phyloP scores from a whole-genome alignment of 306 rosid species.

The Herpetospermum pedunculosum region DNA sequence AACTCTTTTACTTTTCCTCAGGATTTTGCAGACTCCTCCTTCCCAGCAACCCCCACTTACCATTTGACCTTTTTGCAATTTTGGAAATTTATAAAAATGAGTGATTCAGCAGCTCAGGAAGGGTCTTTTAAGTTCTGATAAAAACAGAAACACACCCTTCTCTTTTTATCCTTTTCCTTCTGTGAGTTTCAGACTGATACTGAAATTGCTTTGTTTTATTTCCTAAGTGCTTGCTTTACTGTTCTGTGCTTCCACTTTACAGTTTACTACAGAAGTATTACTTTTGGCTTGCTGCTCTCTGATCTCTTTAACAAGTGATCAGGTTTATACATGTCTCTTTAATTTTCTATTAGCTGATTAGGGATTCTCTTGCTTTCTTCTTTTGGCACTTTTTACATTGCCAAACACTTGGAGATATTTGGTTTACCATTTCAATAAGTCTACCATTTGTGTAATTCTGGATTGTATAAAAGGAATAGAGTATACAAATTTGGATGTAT shows the following conservation, averaged over 20 bases:
- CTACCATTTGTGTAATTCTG: neutral
- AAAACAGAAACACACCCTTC: constrained; percentile 10
- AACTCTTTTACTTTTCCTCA: constrained; percentile 66
- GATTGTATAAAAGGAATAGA: neutral
- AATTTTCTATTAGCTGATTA: neutral
- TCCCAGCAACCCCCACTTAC: constrained; percentile 36
- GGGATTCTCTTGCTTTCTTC: neutral
- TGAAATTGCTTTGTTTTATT: constrained; percentile 7
- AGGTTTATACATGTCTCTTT: neutral
- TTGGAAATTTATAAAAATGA: constrained; percentile 13
- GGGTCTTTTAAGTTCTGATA: constrained; percentile 15
- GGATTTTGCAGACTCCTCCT: constrained; percentile 49
- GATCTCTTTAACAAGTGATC: neutral
- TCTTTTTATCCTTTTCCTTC: constrained; percentile 4
- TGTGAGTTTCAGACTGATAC: neutral
- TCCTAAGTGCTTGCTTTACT: neutral
- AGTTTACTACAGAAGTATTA: neutral
- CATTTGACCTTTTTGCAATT: constrained; percentile 36
- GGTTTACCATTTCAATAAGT: neutral
- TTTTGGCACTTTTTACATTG: neutral
- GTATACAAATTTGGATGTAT: neutral
- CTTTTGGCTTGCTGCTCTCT: constrained; percentile 2
- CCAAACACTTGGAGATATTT: neutral
- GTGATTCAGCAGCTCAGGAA: constrained; percentile 12
- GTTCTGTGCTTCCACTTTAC: constrained; percentile 4